Base-by-base conservation (phyloP, 176 grass and related monocot genomes). In the Triticum aestivum region DNA sequence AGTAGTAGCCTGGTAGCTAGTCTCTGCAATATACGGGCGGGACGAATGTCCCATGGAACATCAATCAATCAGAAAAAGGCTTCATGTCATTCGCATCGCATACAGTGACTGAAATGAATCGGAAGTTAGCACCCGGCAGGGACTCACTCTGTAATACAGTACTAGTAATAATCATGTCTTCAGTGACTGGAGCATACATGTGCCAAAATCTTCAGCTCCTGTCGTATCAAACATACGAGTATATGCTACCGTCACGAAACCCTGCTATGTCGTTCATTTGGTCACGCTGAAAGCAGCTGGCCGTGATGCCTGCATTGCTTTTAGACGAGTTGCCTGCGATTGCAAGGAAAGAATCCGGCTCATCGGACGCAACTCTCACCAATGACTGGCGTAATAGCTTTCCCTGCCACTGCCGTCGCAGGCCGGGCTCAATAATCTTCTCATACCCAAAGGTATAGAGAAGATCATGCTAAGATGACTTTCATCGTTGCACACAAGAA, bases 11-110 rank as follows among this genome's bases (percentile, higher is more conserved):
- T 54, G 0, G 15, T 18, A 54, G 15, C 42, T 89, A 54, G 58
- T 18, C 73, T 73, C 73, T 79, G 56, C 83, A 79, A 82, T 37
- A 82, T 63, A 82, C 61, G 6, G 14, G 27, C 41, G 49, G 49
- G 6, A 11, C 61, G 66, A 26, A 61, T 85, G 27, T 59, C 54
- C 30, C 66, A n/a, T 33, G 62, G 42, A 82, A 26, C 79, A 47
- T 78, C 51, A 78, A 34, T 33, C 14, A 64, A 18, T 14, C 45
- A 49, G 4, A 14, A 51, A 12, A 14, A 6, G 51, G 15, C 51
- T 54, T 54, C 41, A 54, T 75, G n/a, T 14, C 78, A 14, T 35
- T 44, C 42, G 42, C 9, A 0, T 70, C 37, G 41, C 41, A 47
- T 47, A 74, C 67, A 68, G 34, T 75, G 34, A 75, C 77, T 76